Evolutionary conservation across 176 grass and related monocot species (phyloP).

Genomic region (Microstegium vimineum): DNA sequence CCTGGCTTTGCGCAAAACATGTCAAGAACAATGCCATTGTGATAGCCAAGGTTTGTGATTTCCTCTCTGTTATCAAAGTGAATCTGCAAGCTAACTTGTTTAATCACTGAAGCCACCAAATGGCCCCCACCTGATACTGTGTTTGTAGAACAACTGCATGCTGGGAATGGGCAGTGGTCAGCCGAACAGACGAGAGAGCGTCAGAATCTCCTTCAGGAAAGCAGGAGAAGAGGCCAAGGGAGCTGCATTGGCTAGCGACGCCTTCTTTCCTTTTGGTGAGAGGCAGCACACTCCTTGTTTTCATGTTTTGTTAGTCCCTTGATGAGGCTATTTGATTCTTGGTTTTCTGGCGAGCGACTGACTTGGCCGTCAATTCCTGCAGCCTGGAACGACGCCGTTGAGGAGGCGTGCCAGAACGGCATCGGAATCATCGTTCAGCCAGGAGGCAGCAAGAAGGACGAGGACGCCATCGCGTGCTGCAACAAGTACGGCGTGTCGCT

Average conservation of each 20-base stretch:
- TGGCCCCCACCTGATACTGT: not conserved
- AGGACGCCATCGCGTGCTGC: conserved; percentile 72
- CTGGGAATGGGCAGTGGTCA: conserved; percentile 94
- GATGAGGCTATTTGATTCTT: not conserved
- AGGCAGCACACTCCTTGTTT: not conserved
- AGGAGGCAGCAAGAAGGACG: conserved; percentile 70
- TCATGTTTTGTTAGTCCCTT: not conserved
- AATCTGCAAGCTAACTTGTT: not conserved
- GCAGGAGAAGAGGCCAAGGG: conserved; percentile 83
- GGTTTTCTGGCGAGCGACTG: not conserved
- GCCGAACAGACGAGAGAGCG: conserved; percentile 70
- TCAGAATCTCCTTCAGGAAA: conserved; percentile 81
- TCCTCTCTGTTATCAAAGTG: not conserved
- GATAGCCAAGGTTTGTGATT: conserved; percentile 75
- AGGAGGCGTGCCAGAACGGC: conserved; percentile 79
- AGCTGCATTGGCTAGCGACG: conserved; percentile 82
- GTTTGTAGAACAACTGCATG: conserved; percentile 74
- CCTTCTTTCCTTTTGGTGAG: conserved; percentile 93
- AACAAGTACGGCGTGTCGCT: conserved; percentile 85
- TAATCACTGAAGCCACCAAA: not conserved
- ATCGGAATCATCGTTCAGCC: conserved; percentile 71
- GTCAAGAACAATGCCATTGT: conserved; percentile 97
- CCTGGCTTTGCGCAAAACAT: conserved; percentile 94
- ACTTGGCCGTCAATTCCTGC: not conserved
- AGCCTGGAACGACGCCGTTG: conserved; percentile 93